phyloP scores from a whole-genome alignment of 2,329 filamentous ascomycete species.

The Xylaria sp. region DNA sequence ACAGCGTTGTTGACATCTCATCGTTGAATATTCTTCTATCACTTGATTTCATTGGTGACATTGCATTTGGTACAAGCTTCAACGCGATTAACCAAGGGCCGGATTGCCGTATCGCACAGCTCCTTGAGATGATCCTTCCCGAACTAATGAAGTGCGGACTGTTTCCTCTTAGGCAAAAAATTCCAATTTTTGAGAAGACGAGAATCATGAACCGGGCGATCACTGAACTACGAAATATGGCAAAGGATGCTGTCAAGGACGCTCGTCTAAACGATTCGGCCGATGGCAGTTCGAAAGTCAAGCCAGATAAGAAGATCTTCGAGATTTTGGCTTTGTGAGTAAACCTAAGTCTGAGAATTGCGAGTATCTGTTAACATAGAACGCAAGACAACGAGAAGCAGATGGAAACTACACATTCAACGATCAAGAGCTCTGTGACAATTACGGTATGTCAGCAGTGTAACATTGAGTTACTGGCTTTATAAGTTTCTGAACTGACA shows the following conservation, averaged over 20 bases:
- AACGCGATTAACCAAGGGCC: slow-evolving; percentile 32
- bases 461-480: neutral
- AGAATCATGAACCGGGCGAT: slow-evolving; percentile 33
- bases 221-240: slow-evolving; percentile 30
- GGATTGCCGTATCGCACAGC: slow-evolving; percentile 32
- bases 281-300: slow-evolving; percentile 17
- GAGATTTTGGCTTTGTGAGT: slow-evolving; percentile 33
- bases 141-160: slow-evolving; percentile 34
- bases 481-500: neutral
- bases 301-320: slow-evolving; percentile 34
- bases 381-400: slow-evolving; percentile 27
- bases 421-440: slow-evolving; percentile 32
- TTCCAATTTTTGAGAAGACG: slow-evolving; percentile 27
- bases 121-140: slow-evolving; percentile 34
- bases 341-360: neutral
- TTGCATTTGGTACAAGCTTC: slow-evolving; percentile 32
- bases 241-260: slow-evolving; percentile 30
- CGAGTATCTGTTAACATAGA: neutral
- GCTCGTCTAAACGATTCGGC: slow-evolving; percentile 11
- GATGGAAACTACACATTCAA: slow-evolving; percentile 35
- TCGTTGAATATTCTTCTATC: slow-evolving; percentile 31
- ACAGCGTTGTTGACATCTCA: slow-evolving; percentile 23
- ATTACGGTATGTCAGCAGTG: slow-evolving; percentile 26
- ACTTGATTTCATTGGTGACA: slow-evolving; percentile 35
- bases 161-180: slow-evolving; percentile 28